Evolutionary conservation across 495 filamentous ascomycete genomes (phyloP).

Genomic region (Daldinia childiae): DNA sequence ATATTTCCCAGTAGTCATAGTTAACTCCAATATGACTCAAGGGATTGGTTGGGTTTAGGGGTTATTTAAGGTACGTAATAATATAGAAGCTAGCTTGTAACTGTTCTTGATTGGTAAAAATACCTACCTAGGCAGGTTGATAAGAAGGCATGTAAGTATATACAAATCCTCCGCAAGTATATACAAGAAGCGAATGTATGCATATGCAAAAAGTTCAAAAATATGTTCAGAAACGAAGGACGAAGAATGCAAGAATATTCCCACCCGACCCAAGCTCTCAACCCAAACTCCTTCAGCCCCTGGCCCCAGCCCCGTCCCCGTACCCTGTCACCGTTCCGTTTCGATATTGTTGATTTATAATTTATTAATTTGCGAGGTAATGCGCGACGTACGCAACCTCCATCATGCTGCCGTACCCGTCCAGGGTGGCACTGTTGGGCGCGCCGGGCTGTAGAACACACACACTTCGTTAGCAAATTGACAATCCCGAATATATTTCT

Average conservation of each 20-base stretch:
- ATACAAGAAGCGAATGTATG: slow-evolving; percentile 41
- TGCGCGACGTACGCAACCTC: slow-evolving; percentile 59
- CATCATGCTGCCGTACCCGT: slow-evolving; percentile 57
- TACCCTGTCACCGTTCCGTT: slow-evolving; percentile 4
- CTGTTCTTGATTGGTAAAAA: not conserved
- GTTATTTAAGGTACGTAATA: too few relatives aligned
- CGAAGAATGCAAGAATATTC: slow-evolving; percentile 31
- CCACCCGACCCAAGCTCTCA: slow-evolving; percentile 5
- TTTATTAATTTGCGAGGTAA: slow-evolving; percentile 38
- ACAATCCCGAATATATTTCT: too few relatives aligned
- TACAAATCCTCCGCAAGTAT: slow-evolving; percentile 37
- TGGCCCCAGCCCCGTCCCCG: not conserved
- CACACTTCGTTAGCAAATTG: slow-evolving; percentile 14
- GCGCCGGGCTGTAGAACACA: slow-evolving; percentile 47
- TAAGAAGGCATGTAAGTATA: slow-evolving; percentile 1
- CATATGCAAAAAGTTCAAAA: slow-evolving; percentile 34
- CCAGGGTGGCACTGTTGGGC: slow-evolving; percentile 51
- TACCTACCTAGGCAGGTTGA: too few relatives aligned
- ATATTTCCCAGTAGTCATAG: too few relatives aligned
- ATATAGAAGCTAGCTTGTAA: too few relatives aligned
- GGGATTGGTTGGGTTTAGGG: too few relatives aligned
- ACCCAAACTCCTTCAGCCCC: slow-evolving; percentile 18
- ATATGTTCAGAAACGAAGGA: slow-evolving; percentile 36
- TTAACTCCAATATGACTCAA: too few relatives aligned
- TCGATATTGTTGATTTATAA: not conserved